Conservation (phyloP, 2,329 filamentous ascomycete species). For the Trichoderma sp. region DNA sequence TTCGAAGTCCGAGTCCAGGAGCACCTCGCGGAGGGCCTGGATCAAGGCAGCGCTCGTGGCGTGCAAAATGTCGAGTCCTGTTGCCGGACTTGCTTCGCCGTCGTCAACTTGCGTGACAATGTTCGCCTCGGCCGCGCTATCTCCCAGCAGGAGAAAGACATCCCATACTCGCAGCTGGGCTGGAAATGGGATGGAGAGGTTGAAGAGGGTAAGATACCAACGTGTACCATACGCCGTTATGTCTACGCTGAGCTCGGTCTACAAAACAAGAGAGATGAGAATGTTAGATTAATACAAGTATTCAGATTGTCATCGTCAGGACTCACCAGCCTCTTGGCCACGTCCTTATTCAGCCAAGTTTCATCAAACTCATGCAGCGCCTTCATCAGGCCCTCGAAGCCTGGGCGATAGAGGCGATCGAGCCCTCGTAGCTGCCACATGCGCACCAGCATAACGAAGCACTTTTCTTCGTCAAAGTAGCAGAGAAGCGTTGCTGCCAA, state of each 20-base stretch:
- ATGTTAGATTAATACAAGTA: not conserved
- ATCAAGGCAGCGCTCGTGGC: slow-evolving; percentile 87
- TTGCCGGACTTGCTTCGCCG: slow-evolving; percentile 23
- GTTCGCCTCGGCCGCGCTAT: slow-evolving; percentile 20
- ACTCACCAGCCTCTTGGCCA: slow-evolving; percentile 77
- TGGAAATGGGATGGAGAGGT: slow-evolving; percentile 90
- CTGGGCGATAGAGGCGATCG: slow-evolving; percentile 76
- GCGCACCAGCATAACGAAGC: slow-evolving; percentile 95
- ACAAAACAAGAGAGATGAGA: not conserved
- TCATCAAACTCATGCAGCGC: slow-evolving; percentile 82
- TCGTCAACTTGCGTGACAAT: slow-evolving; percentile 21
- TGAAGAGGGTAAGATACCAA: slow-evolving; percentile 98
- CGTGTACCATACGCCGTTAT: slow-evolving; percentile 92
- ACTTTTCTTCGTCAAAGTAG: slow-evolving; percentile 93
- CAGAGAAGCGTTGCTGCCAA: slow-evolving; percentile 88
- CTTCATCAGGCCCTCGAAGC: slow-evolving; percentile 83
- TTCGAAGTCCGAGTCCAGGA: slow-evolving; percentile 93
- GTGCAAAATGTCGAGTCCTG: slow-evolving; percentile 81
- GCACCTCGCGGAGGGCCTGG: slow-evolving; percentile 81
- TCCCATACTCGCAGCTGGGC: slow-evolving; percentile 97
- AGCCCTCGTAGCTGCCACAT: slow-evolving; percentile 88
- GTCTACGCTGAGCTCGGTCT: slow-evolving; percentile 76
- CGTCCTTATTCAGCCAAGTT: slow-evolving; percentile 78
- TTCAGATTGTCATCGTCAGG: not conserved
- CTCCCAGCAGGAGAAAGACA: slow-evolving; percentile 88